These are phyloP conservation scores for Paragyromitra xinjiangensis DNA, from an alignment of 495 filamentous ascomycete species.

Conservation along the genomic window DNA sequence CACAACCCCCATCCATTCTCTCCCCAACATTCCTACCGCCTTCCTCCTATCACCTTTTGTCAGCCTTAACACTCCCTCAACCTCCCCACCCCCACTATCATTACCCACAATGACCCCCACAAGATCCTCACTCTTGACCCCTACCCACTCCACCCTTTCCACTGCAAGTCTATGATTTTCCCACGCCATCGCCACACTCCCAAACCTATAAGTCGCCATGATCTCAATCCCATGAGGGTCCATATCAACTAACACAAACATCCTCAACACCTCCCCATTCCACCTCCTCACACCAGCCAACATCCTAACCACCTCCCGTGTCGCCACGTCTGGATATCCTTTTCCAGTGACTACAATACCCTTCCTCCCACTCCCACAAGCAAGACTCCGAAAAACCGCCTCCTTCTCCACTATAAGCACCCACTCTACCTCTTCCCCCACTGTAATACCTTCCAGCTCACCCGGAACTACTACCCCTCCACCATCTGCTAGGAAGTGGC, in stretches of 20 bases:
- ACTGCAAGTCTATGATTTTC: slow-evolving; percentile 70
- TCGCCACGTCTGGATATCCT: slow-evolving; percentile 89
- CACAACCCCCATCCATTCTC: slow-evolving; percentile 63
- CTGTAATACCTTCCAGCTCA: slow-evolving; percentile 65
- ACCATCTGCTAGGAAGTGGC: slow-evolving; percentile 29
- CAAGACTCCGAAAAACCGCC: slow-evolving; percentile 69
- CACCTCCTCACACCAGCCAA: slow-evolving; percentile 58
- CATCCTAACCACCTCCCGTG: slow-evolving; percentile 72
- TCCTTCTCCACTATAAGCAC: slow-evolving; percentile 93
- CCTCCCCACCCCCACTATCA: slow-evolving; percentile 13
- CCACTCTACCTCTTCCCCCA: slow-evolving; percentile 69
- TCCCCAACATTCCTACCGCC: slow-evolving; percentile 71
- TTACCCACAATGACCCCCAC: slow-evolving; percentile 47
- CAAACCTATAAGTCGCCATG: slow-evolving; percentile 84
- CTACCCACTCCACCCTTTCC: slow-evolving; percentile 74
- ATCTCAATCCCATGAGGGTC: slow-evolving; percentile 90
- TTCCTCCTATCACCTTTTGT: slow-evolving; percentile 73
- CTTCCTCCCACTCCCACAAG: slow-evolving; percentile 34
- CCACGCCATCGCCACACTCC: slow-evolving; percentile 76
- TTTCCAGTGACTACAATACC: slow-evolving; percentile 65
- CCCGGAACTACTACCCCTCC: slow-evolving; percentile 76
- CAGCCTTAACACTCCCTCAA: slow-evolving; percentile 63
- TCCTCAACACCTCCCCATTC: slow-evolving; percentile 58
- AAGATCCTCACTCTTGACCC: slow-evolving; percentile 72
- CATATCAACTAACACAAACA: slow-evolving; percentile 80